Base-by-base conservation (phyloP, 164 flowering plant species). In the Taxillus chinensis region DNA sequence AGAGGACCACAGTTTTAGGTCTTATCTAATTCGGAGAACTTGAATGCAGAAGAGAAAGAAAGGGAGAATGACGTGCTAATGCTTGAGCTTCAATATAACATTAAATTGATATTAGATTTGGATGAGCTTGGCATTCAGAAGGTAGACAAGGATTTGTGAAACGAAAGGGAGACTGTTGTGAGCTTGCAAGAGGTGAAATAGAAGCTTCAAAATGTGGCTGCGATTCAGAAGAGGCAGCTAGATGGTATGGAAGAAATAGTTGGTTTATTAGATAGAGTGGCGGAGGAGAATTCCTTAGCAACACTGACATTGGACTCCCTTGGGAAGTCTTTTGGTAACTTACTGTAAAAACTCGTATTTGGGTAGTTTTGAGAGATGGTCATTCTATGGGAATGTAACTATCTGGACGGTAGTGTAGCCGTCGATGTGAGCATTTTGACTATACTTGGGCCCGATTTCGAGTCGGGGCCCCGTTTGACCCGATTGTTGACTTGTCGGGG, bases 31-130 rank as follows among this genome's bases (percentile, higher is more conserved):
- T 73, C 89, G 73, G 89, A 83, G 66, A 78, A 87, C 70, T 74
- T 92, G 80, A 83, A 92, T 74, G 96, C 91, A 2, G 79, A 76
- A 67, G 74, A 87, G 73, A 78, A 77, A 62, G 83, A 86, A 0
- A 79, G 77, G 76, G 92, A 86, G 66, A 75, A 77, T 49, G 83
- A 87, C 62, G 68, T 79, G 5, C 89, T 91, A 0, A 87, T 87
- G 96, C 90, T 91, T 8, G 98, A 89, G 62, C 83, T 92, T 55
- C 98, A 89, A 67, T 81, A 89, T 64, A 92, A 92, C 75, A 62
- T 92, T 39, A 80, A 70, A 61, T 70, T 87, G 73, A 82, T 92
- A 62, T 73, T 89, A 27, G 91, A 87, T 59, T 65, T 81, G 62
- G 87, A 79, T 0, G 95, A 85, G 69, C 77, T 73, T 70, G 96